Evolutionary conservation across 2,329 filamentous ascomycete species (phyloP).

Genomic region (Trichothecium sympodiale): DNA sequence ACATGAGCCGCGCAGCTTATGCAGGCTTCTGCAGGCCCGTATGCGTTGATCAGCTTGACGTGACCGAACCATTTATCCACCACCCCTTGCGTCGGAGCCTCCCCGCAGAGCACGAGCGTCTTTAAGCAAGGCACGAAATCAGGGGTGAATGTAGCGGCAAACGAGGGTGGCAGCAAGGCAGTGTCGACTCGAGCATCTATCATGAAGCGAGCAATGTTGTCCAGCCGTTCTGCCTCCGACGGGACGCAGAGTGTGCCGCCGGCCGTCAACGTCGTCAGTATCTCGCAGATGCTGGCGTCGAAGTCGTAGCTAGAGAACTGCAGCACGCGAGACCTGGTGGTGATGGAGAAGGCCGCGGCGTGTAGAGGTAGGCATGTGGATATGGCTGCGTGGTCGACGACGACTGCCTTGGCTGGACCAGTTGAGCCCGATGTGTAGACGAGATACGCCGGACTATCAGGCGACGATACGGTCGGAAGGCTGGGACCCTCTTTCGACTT

Average conservation of each 20-base stretch:
- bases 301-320: slow-evolving; percentile 21
- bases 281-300: slow-evolving; percentile 16
- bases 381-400: slow-evolving; percentile 25
- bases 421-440: slow-evolving; percentile 14
- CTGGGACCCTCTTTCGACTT: no score
- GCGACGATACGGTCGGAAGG: no score
- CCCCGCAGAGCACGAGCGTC: slow-evolving; percentile 7
- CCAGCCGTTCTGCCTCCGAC: slow-evolving; percentile 8
- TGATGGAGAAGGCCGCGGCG: slow-evolving; percentile 9
- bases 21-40: slow-evolving; percentile 28
- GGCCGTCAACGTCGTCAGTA: slow-evolving; percentile 7
- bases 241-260: slow-evolving; percentile 10
- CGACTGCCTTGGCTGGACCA: slow-evolving; percentile 11
- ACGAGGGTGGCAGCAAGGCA: slow-evolving; percentile 7
- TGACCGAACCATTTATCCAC: slow-evolving; percentile 5
- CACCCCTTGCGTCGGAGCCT: slow-evolving; percentile 4
- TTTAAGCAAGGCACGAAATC: slow-evolving; percentile 6
- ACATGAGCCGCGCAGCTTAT: slow-evolving; percentile 10
- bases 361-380: slow-evolving; percentile 26
- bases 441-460: slow-evolving; percentile 4
- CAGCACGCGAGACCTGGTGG: slow-evolving; percentile 13
- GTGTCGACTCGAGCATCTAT: slow-evolving; percentile 6
- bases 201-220: slow-evolving; percentile 3
- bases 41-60: slow-evolving; percentile 24
- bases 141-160: slow-evolving; percentile 7